Conservation (phyloP, 2,329 filamentous ascomycete genomes). For the Endothia cerciana region DNA sequence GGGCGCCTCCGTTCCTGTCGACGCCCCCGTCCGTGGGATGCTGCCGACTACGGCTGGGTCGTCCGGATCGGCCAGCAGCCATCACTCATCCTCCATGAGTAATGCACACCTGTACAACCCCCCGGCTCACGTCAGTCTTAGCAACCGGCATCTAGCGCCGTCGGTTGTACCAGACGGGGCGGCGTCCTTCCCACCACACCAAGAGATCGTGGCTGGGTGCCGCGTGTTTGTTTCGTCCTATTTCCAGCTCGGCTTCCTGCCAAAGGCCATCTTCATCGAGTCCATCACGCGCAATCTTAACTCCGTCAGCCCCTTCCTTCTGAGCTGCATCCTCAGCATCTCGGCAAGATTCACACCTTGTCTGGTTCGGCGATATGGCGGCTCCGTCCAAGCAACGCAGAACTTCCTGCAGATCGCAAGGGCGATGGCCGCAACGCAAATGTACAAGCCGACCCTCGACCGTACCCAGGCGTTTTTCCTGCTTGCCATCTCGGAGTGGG, state of each 20-base stretch:
- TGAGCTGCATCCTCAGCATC: constrained; percentile 37
- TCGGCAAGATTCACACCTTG: constrained; percentile 39
- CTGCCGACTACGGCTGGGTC: constrained; percentile 5
- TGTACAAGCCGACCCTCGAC: constrained; percentile 38
- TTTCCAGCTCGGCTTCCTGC: constrained; percentile 41
- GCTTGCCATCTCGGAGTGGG: constrained; percentile 40
- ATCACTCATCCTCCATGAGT: constrained; percentile 7
- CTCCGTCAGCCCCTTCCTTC: constrained; percentile 37
- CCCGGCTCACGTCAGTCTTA: constrained; percentile 7
- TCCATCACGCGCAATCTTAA: constrained; percentile 30
- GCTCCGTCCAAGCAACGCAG: constrained; percentile 34
- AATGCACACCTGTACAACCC: constrained; percentile 16
- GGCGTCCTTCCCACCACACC: constrained; percentile 30
- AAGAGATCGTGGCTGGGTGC: constrained; percentile 37
- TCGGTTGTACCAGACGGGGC: not conserved
- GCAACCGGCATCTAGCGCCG: constrained; percentile 16
- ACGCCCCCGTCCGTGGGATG: constrained; percentile 17
- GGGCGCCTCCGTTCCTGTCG: constrained; percentile 20
- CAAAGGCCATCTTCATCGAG: constrained; percentile 39
- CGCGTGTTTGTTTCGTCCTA: constrained; percentile 37
- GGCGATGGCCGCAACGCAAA: constrained; percentile 35
- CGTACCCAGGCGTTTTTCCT: constrained; percentile 40
- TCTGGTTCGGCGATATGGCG: constrained; percentile 34
- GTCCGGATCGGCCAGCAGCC: not conserved
- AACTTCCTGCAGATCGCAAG: constrained; percentile 35